A percentile compares a stretch with the other conserved stretches of the same genome.
phyloP scores from a whole-genome alignment of 352 stramenopile species.

The Pythium phragmitis region DNA sequence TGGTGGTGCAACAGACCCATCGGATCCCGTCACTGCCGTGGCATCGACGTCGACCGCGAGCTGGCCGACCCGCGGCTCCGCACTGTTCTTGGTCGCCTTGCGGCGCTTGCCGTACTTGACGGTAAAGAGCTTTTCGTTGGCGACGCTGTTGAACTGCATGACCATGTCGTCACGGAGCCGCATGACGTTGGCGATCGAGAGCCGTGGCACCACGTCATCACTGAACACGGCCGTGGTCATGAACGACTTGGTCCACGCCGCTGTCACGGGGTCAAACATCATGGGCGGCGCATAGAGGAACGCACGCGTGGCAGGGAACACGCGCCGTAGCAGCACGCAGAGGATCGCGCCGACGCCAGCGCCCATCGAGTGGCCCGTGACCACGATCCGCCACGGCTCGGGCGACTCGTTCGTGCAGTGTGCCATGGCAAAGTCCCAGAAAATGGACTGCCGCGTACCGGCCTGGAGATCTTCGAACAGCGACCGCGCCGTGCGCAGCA shows the following conservation, averaged over 20 bases:
- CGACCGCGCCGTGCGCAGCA: constrained; percentile 63
- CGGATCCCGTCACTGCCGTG: not conserved
- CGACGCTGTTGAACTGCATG: constrained; percentile 61
- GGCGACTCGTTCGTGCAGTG: constrained; percentile 39
- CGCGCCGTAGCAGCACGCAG: constrained; percentile 53
- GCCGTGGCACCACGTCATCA: constrained; percentile 65
- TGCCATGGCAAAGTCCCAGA: constrained; percentile 66
- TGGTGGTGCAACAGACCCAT: not conserved
- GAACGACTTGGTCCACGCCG: constrained; percentile 58
- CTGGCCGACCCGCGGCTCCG: constrained; percentile 7
- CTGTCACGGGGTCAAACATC: constrained; percentile 61
- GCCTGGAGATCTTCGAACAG: constrained; percentile 62
- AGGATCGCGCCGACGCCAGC: constrained; percentile 75
- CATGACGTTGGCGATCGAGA: constrained; percentile 68
- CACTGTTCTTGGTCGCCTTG: not conserved
- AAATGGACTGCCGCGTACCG: constrained; percentile 49
- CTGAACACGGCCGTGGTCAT: constrained; percentile 72
- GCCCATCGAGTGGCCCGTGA: constrained; percentile 82
- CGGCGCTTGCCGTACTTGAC: constrained; percentile 49
- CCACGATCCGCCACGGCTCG: constrained; percentile 59
- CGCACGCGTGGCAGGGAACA: constrained; percentile 52
- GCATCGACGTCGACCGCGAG: constrained; percentile 13
- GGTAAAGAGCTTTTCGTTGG: constrained; percentile 53
- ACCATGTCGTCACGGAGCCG: constrained; percentile 71
- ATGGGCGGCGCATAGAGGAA: constrained; percentile 69